Evolutionary conservation across 139 green algal genomes (phyloP).

Genomic region (Chlamydomonas sphaeroides): DNA sequence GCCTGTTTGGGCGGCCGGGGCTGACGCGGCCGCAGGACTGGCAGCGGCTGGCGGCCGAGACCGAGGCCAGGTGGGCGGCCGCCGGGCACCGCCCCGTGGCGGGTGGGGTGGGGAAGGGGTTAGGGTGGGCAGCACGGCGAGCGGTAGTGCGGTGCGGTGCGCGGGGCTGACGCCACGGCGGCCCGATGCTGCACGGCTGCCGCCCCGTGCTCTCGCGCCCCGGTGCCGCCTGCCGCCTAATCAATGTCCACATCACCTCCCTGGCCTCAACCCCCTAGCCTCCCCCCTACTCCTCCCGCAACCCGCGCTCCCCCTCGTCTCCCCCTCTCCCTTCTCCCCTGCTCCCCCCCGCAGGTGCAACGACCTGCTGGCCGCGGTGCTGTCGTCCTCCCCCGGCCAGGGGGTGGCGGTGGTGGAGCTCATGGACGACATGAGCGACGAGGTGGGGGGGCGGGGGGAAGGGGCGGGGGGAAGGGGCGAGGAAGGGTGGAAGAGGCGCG

Average conservation of each 20-base stretch:
- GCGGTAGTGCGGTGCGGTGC: too few relatives aligned
- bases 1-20: constrained; percentile 11
- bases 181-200: too few relatives aligned
- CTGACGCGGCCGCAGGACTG: constrained; percentile 13
- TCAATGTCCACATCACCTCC: too few relatives aligned
- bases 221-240: too few relatives aligned
- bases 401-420: constrained; percentile 38
- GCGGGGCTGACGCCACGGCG: too few relatives aligned
- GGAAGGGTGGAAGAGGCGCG: background rate
- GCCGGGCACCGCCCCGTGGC: too few relatives aligned
- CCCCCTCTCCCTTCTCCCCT: background rate
- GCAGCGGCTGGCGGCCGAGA: background rate
- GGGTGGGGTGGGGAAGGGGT: too few relatives aligned
- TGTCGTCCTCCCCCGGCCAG: constrained; percentile 22
- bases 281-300: too few relatives aligned
- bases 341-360: constrained; percentile 35
- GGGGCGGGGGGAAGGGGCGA: background rate
- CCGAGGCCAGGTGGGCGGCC: constrained; percentile 6
- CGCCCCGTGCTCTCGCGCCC: too few relatives aligned
- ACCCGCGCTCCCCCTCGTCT: too few relatives aligned
- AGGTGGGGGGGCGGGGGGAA: constrained; percentile 29
- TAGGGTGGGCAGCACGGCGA: too few relatives aligned
- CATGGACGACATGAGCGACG: constrained; percentile 54
- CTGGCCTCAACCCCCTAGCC: too few relatives aligned
- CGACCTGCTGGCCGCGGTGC: constrained; percentile 34